Conservation (phyloP, 106 monocot species). For the Dendrobium nobile region DNA sequence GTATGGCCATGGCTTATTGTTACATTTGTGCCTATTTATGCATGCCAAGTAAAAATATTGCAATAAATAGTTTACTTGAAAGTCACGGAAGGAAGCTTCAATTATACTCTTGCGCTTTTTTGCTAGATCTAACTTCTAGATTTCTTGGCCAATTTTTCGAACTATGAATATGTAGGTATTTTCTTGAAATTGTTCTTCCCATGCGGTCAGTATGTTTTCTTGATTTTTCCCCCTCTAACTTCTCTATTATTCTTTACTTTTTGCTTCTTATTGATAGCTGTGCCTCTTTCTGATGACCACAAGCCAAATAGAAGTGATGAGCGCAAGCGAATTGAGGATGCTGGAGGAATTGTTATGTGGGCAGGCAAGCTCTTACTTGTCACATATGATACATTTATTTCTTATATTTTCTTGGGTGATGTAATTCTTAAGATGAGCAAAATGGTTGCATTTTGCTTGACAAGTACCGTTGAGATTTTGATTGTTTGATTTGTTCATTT, state of each 20-base stretch:
- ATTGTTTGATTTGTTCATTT: neutral
- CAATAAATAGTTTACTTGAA: neutral
- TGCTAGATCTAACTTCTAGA: neutral
- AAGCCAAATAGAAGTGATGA: conserved; percentile 97
- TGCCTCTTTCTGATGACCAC: conserved; percentile 84
- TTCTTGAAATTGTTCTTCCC: neutral
- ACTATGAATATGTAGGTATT: neutral
- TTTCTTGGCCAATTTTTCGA: neutral
- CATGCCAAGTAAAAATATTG: neutral
- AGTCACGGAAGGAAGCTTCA: neutral
- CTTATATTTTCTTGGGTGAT: neutral
- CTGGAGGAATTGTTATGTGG: conserved; percentile 86
- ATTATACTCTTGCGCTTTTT: neutral
- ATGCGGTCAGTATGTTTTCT: neutral
- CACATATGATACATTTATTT: neutral
- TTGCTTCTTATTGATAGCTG: conserved; percentile 28
- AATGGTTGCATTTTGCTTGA: neutral
- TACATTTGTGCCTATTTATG: neutral
- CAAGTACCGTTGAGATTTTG: neutral
- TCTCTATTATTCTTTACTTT: neutral
- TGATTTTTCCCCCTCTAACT: neutral
- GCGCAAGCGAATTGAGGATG: conserved; percentile 78
- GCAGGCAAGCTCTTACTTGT: conserved; percentile 42
- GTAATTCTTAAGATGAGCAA: neutral
- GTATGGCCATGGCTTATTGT: neutral